A percentile compares a stretch with the other conserved stretches of the same genome.
These are phyloP conservation scores for Trichomonas tenax DNA, from an alignment of 208 protist species.

Conservation along the genomic window DNA sequence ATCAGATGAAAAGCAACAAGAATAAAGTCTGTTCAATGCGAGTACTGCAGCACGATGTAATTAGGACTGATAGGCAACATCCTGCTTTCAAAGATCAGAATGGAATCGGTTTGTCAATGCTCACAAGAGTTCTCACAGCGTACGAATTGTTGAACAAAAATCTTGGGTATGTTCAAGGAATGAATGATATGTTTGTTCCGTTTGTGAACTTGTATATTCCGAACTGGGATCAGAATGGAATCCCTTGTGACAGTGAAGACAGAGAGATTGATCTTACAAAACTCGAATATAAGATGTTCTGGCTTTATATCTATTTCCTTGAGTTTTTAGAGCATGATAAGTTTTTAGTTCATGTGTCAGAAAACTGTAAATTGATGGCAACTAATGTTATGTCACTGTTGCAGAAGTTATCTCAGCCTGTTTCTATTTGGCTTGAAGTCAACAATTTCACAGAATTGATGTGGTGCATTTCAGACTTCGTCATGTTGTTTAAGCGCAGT, in stretches of 20 bases:
- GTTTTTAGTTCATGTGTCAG: not conserved
- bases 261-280: not conserved
- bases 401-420: not conserved
- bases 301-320: not conserved
- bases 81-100: not conserved
- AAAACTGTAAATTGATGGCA: not conserved
- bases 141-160: not conserved
- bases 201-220: not conserved
- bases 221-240: not conserved
- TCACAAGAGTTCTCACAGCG: not conserved
- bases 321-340: not conserved
- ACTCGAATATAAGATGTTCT: not conserved
- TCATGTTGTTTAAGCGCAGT: not conserved
- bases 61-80: not conserved
- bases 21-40: not conserved
- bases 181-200: slow-evolving; percentile 3
- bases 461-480: not conserved
- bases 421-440: not conserved
- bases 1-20: not conserved
- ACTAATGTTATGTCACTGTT: not conserved
- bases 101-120: not conserved
- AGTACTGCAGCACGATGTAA: not conserved
- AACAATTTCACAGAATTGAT: not conserved
- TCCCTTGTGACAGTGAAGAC: not conserved
- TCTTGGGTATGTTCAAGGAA: slow-evolving; percentile 8